These are phyloP conservation scores for Aspergillus avenaceus DNA, from an alignment of 495 filamentous ascomycete genomes.

Conservation along the genomic window DNA sequence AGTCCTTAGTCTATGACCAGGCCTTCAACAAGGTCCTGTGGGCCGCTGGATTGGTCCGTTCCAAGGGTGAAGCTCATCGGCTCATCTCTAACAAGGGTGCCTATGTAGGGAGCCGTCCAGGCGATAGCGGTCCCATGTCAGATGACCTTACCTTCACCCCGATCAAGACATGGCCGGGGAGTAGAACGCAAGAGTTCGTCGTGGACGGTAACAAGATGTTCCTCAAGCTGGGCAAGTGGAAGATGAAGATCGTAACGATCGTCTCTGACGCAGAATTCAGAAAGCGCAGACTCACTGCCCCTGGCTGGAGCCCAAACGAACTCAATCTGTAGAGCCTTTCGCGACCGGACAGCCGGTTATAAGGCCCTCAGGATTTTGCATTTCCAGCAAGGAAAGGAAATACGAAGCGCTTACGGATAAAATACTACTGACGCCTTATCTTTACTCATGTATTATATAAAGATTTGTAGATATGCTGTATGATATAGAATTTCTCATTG, in stretches of 20 bases:
- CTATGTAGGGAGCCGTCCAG: conserved; percentile 61
- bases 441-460: neutral
- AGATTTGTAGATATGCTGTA: conserved; percentile 3
- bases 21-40: conserved; percentile 61
- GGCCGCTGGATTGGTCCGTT: conserved; percentile 62
- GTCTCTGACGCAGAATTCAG: conserved; percentile 67
- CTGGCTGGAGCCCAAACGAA: conserved; percentile 31
- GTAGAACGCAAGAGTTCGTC: conserved; percentile 58
- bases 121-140: conserved; percentile 49
- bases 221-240: conserved; percentile 75
- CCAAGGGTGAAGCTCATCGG: conserved; percentile 62
- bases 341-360: too few species aligned
- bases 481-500: neutral
- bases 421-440: neutral
- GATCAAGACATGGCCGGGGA: conserved; percentile 52
- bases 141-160: conserved; percentile 60
- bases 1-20: conserved; percentile 57
- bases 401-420: neutral
- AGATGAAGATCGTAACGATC: conserved; percentile 67
- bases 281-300: conserved; percentile 35
- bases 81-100: conserved; percentile 55
- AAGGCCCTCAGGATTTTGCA: too few species aligned
- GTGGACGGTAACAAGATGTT: conserved; percentile 61
- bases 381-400: neutral
- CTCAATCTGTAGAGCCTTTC: too few species aligned